Evolutionary conservation across 805 yeast species (phyloP), one percentile per base, ranked within the genome.

Genomic region (Wickerhamiella azyma): DNA sequence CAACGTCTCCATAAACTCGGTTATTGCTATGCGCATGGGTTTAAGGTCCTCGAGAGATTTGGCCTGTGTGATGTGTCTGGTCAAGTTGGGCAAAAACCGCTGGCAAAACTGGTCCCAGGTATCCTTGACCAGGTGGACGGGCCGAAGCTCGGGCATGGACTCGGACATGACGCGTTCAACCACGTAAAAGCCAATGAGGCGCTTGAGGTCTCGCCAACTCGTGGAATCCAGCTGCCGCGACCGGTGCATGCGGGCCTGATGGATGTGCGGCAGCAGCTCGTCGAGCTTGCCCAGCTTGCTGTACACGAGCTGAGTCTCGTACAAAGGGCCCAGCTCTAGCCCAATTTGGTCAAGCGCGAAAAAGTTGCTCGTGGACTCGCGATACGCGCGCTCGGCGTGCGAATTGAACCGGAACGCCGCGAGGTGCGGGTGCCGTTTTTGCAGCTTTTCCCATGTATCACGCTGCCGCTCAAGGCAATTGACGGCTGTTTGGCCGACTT

Each of bases 291-390:
- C 77, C 40, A 88, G 69, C 3, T 86, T 78, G 48, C 79, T 75
- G 58, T 80, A 88, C 1, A 92, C 94, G 54, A 88, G 68, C 24
- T 84, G 73, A 3, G 94, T 78, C 63, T 89, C 96, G 60, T 77
- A 83, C 26, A 89, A 67, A 6, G 86, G 81, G n/a, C 77, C 72
- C 48, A 88, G 61, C 47, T 79, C 78, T 28, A 85, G 70, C 14
- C 65, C 63, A 3, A 70, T 53, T n/a, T 59, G 57, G 5, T 66
- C 65, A 43, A 71, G 74, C 7, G 69, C 65, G 41, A 79, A 63
- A 2, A 47, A 71, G 52, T 66, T 68, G 48, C 61, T 59, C 43
- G 66, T 64, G 0, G 79, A 70, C 39, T 75, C 77, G 55, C 96
- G 70, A 58, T 85, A 67, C 6, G 94, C 76, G 7, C 75, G 62